Percentiles rank a stretch among this genome's conserved stretches.
Conservation (phyloP, 805 yeast species). For the Pichia exigua region DNA sequence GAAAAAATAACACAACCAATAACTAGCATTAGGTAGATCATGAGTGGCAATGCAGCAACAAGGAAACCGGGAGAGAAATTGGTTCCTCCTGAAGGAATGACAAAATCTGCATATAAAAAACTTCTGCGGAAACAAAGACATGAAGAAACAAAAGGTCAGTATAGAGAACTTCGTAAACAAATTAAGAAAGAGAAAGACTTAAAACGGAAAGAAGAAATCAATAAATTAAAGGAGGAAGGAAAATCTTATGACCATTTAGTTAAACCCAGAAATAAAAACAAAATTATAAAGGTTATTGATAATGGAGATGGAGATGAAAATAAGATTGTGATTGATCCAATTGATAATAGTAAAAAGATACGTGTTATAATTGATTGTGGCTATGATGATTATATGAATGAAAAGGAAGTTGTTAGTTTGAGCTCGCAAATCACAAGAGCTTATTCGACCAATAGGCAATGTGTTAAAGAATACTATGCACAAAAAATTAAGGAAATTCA, state of each 20-base stretch:
- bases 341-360: conserved; percentile 2
- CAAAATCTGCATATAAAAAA: conserved; percentile 79
- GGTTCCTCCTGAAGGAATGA: conserved; percentile 74
- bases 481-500: neutral
- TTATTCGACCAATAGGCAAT: conserved; percentile 61
- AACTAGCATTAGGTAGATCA: neutral
- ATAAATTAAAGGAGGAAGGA: conserved; percentile 32
- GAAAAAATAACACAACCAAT: too few relatives aligned
- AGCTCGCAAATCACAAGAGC: conserved; percentile 75
- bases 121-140: conserved; percentile 44
- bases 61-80: conserved; percentile 13
- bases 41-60: conserved; percentile 5
- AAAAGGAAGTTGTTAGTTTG: conserved; percentile 59
- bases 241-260: conserved; percentile 31
- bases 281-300: conserved; percentile 12
- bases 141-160: conserved; percentile 59
- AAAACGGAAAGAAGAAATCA: conserved; percentile 24
- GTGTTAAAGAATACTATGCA: conserved; percentile 35
- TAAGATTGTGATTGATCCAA: conserved; percentile 30
- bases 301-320: conserved; percentile 40
- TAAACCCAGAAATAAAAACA: conserved; percentile 24
- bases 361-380: conserved; percentile 76
- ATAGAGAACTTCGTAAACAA: conserved; percentile 43
- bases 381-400: conserved; percentile 84
- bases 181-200: conserved; percentile 40